These are phyloP conservation scores for Zizania latifolia DNA, from an alignment of 176 grass and related monocot genomes.

Conservation along the genomic window DNA sequence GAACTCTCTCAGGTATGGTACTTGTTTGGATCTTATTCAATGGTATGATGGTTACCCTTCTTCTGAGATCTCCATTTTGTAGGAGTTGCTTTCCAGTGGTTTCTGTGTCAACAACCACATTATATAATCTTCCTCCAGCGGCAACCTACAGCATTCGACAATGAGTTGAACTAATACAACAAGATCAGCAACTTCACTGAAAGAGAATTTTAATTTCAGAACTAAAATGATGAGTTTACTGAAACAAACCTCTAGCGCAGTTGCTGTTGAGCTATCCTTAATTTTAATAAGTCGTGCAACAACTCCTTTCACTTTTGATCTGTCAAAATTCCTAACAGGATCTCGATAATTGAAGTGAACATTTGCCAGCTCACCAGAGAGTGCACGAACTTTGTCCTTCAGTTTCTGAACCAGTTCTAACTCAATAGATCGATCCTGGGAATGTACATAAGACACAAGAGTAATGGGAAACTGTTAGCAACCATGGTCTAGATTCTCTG, in stretches of 20 bases:
- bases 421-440: conserved; percentile 58
- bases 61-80: conserved; percentile 61
- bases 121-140: conserved; percentile 81
- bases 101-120: conserved; percentile 91
- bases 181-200: conserved; percentile 4
- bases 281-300: conserved; percentile 85
- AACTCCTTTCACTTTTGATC: conserved; percentile 98
- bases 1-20: conserved; percentile 61
- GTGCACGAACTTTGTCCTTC: conserved; percentile 53
- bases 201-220: conserved; percentile 3
- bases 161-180: conserved; percentile 2
- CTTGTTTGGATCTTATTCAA: conserved; percentile 82
- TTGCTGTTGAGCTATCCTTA: conserved; percentile 81
- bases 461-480: conserved; percentile 15
- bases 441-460: not conserved
- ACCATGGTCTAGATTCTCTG: not conserved
- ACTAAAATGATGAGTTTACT: not conserved
- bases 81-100: conserved; percentile 82
- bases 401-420: conserved; percentile 58
- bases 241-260: conserved; percentile 78
- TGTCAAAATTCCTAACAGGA: conserved; percentile 80
- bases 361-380: conserved; percentile 65
- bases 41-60: conserved; percentile 87
- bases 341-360: conserved; percentile 80
- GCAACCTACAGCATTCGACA: conserved; percentile 61